Base-by-base conservation (phyloP, 495 filamentous ascomycete species). In the Aspergillus affinis region DNA sequence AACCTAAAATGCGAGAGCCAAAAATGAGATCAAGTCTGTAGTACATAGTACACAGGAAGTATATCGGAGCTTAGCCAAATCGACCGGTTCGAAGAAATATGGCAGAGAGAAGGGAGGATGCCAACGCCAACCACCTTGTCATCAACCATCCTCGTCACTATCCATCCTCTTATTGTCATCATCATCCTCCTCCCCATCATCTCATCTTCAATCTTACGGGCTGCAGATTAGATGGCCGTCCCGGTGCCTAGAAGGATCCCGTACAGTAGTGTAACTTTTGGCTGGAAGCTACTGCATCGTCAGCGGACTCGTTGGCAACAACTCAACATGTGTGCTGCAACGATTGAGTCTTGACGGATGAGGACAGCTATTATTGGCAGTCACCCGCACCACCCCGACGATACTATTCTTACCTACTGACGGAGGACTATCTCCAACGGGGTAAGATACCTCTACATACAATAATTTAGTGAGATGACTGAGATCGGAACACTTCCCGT, bases 291-390 rank as follows among this genome's bases (percentile, higher is more conserved):
- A 63, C 55, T 61, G 62, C 57, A 63, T 23, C 20, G 58, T 65
- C 60, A 63, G 66, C 66, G 55, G 62, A 60, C 62, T 63, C 63
- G 62, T 60, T 65, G 60, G 62, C 65, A 61, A 64, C 51, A 54
- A 57, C 21, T n/a, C 59, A 63, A 65, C 62, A 68, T 68, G 65
- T 65, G 65, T 63, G 62, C 58, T n/a, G 47, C 61, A 57, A 15
- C 58, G 60, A 63, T 64, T 62, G 60, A 60, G 48, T 48, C 62
- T 27, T 61, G 58, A 61, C 48, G 54, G 27, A 29, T 20, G 36
- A 56, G 21, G 9, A 32, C 21, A n/a, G 56, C 41, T 62, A 48
- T 58, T 29, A 62, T 64, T 64, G 65, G 61, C 48, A 51, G 54
- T 30, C 13, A 27, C 10, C 60, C 30, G 45, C 20, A 19, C 50